Base-by-base conservation (phyloP, 495 filamentous ascomycete genomes). In the Sordaria brevicollis region DNA sequence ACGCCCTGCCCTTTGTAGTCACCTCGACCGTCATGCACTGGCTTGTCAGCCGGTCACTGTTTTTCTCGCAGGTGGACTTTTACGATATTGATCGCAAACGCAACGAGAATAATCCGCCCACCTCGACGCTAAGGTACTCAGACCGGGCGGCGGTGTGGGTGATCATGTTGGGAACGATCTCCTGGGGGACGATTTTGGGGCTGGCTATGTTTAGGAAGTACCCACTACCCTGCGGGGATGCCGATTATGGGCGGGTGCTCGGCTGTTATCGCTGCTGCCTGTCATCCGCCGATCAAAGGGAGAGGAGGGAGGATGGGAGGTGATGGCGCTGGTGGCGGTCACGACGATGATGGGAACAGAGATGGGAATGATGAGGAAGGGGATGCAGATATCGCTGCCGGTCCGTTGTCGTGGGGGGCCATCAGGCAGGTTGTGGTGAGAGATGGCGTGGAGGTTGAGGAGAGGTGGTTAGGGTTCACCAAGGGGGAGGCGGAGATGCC, bases 31-130 rank as follows among this genome's bases (percentile, higher is more conserved):
- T 79, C 5, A 70, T 84, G 7, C 84, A 86, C 70, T 85, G 78
- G 78, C 75, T 83, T 0, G 57, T 81, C 0, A 83, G 81, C 2
- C 80, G 82, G 67, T 74, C 70, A 15, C 35, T 85, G 33, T 85
- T 81, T 67, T 69, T 85, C 19, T 77, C 76, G 5, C 75, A 79
- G 4, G 43, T 74, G 2, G 39, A 70, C 2, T 19, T 68, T 1
- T 1, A 19, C n/a, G 39, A 43, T 43, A 0, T 43, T 17, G 39
- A 43, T n/a, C 39, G 39, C 17, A 43, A 43, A 2, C 17, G 19
- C 39, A 8, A 43, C n/a, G 19, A 43, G 39, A n/a, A 17, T 0
- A 43, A 43, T 19, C 39, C 39, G 0, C 8, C 39, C 0, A 43
- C n/a, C 9, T 1, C 8, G 0, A 43, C n/a, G 39, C 39, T 43